Conservation (phyloP, 306 rosid genomes). For the Luffa aegyptiaca region DNA sequence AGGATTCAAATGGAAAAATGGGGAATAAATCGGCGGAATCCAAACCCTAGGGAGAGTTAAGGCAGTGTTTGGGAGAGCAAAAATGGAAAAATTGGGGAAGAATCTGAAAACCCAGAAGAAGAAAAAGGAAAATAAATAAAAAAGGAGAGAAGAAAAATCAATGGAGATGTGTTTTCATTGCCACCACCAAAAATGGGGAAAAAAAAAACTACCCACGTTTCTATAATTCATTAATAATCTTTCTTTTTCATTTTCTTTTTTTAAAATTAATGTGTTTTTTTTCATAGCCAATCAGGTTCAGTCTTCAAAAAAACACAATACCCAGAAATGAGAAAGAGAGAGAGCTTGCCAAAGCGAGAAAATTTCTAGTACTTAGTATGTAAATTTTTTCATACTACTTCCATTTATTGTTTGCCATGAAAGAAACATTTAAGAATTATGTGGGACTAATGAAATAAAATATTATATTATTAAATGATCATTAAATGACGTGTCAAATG, state of each 20-base stretch:
- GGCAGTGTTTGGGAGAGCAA: not conserved
- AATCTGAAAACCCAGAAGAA: not conserved
- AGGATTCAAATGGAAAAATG: not conserved
- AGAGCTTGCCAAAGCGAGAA: too few relatives aligned
- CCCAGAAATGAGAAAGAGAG: too few relatives aligned
- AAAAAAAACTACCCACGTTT: not conserved
- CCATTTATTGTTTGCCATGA: too few relatives aligned
- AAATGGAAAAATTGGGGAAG: not conserved
- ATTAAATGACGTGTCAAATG: too few relatives aligned
- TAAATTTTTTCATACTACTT: too few relatives aligned
- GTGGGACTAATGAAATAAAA: too few relatives aligned
- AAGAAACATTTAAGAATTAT: too few relatives aligned
- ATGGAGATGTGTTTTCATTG: not conserved
- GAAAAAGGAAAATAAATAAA: not conserved
- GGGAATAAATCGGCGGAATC: not conserved
- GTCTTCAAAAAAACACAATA: too few relatives aligned
- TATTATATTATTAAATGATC: too few relatives aligned
- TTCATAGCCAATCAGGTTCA: not conserved
- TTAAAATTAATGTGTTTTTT: not conserved
- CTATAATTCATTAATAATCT: not conserved
- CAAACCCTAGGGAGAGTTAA: not conserved
- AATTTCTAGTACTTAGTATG: too few relatives aligned
- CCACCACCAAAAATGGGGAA: not conserved
- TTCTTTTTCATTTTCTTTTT: not conserved
- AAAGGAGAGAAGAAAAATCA: not conserved